Base-by-base conservation (phyloP, 768 basidiomycete species). In the Pleurotus tuoliensis region DNA sequence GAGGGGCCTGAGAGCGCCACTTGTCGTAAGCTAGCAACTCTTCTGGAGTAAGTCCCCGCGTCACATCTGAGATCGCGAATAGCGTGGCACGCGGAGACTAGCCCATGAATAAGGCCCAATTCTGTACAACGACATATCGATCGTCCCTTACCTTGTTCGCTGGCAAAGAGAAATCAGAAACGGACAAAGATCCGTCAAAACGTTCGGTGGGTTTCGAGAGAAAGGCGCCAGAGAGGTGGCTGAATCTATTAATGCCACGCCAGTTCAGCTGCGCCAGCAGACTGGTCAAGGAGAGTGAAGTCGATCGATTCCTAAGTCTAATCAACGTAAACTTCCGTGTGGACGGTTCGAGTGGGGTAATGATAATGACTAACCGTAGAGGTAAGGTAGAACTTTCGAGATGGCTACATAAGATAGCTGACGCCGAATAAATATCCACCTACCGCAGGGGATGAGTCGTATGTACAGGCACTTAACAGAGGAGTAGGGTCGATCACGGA, bases 311-410 rank as follows among this genome's bases (percentile, higher is more conserved):
- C 51, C 22, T 53, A 34, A 41, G 18, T n/a, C 51, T 53, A 41
- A 15, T 15, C 20, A 22, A 53, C 20, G 30, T 34, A 34, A 41
- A 50, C 16, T 53, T 25, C 39, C 20, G 8, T 18, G 9, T 16
- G 20, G 7, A 25, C 13, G 37, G 39, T 22, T 34, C n/a, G 20
- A 53, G 15, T 41, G 38, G 39, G 13, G 9, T 41, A 39, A 15
- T 41, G 39, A 11, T 15, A 4, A 30, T 40, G 25, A 25, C 64
- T 58, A 60, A 86, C 86, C 87, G 80, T 48, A 84, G 63, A 2
- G 84, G 82, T 25, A 87, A 70, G 3, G 86, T 87, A 37, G 71
- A 73, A 18, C 74, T 80, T 59, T 88, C 84, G 11, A 87, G 68
- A 58, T 84, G 77, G 37, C 82, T 66, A 1, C 87, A 82, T 15